These are phyloP conservation scores for Mycena amicta DNA, from an alignment of 768 basidiomycete genomes.

Conservation along the genomic window DNA sequence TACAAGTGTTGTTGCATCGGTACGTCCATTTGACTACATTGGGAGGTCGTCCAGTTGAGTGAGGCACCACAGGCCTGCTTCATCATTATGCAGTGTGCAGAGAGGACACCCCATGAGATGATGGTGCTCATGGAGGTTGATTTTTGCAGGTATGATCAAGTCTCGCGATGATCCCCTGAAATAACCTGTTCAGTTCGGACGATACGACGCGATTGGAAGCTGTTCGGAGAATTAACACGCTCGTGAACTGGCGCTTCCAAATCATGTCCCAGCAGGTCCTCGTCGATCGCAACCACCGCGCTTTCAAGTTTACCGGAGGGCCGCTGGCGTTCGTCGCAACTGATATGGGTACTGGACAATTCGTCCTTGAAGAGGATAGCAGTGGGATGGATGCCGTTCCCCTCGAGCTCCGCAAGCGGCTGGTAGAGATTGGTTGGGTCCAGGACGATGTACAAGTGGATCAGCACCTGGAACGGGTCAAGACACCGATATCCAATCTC, in stretches of 20 bases:
- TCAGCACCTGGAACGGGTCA: constrained; percentile 57
- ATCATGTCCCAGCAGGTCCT: constrained; percentile 63
- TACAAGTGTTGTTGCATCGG: constrained; percentile 48
- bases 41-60: too few relatives aligned
- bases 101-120: constrained; percentile 55
- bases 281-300: constrained; percentile 60
- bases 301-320: constrained; percentile 71
- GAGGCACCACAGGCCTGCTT: constrained; percentile 64
- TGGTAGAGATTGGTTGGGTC: constrained; percentile 77
- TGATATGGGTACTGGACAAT: constrained; percentile 68
- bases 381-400: constrained; percentile 60
- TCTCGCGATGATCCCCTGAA: background rate
- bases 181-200: constrained; percentile 43
- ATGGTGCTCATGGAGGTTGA: constrained; percentile 55
- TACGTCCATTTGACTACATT: too few relatives aligned
- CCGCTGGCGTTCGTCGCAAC: constrained; percentile 74
- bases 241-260: constrained; percentile 73
- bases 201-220: constrained; percentile 51
- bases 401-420: constrained; percentile 60
- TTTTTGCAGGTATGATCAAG: constrained; percentile 47
- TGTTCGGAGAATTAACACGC: constrained; percentile 53
- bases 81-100: constrained; percentile 73
- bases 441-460: constrained; percentile 59
- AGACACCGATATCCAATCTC: constrained; percentile 67
- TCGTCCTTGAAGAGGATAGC: constrained; percentile 57